Evolutionary conservation across 2,329 filamentous ascomycete genomes (phyloP).

Genomic region (Phyllosticta capitalensis): DNA sequence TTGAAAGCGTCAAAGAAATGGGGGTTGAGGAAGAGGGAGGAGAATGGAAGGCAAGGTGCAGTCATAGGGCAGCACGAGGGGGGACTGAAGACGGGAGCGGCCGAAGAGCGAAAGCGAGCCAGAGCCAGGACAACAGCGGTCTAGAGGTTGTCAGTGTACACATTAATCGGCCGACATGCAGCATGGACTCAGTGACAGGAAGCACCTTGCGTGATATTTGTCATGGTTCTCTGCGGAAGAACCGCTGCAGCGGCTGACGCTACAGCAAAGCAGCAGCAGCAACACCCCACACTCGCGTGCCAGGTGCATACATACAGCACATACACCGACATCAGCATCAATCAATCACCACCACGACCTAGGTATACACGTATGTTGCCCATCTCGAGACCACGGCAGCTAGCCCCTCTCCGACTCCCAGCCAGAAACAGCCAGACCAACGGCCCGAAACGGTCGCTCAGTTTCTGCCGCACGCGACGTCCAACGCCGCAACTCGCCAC

Average conservation of each 20-base stretch:
- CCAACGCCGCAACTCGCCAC: background rate
- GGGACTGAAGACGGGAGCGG: background rate
- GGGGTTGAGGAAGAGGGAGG: background rate
- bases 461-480: background rate
- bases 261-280: background rate
- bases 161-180: background rate
- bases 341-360: background rate
- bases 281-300: too few relatives aligned
- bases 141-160: background rate
- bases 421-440: background rate
- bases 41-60: background rate
- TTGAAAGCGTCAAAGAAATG: background rate
- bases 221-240: background rate
- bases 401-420: background rate
- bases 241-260: background rate
- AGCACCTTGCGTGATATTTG: background rate
- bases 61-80: background rate
- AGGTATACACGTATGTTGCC: too few relatives aligned
- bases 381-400: background rate
- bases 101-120: background rate
- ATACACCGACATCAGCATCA: background rate
- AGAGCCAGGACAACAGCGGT: background rate
- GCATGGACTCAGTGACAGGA: background rate
- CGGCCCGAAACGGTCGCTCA: background rate
- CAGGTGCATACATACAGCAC: too few relatives aligned